Evolutionary conservation across 176 grass and related monocot species (phyloP), one percentile per base, ranked within the genome.

Genomic region (Typha latifolia): DNA sequence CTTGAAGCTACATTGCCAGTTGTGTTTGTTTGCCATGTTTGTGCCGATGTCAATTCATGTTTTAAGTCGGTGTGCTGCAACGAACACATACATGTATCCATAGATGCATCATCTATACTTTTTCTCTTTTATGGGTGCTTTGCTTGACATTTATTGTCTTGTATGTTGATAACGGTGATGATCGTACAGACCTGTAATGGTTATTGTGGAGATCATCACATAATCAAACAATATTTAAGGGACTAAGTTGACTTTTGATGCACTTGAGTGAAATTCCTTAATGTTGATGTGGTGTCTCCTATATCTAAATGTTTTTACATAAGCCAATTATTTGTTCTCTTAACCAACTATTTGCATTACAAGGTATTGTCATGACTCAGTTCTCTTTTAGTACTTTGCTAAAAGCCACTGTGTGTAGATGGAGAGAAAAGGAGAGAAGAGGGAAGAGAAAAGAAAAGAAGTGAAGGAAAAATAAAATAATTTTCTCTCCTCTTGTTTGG

Each of bases 101-200:
- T 10, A 52, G 51, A n/a, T 56, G 13, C 13, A n/a, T n/a, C 51
- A 29, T 29, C 27, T 56, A 8, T n/a, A 56, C 14, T 19, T 55
- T 55, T 4, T 16, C n/a, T 55, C 15, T 16, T 14, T 26, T 26
- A 26, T 55, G 1, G 14, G 6, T 55, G 14, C 18, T 55, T 53
- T 55, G 27, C 27, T 29, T 29, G 27, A 29, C 27, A 29, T 18
- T n/a, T 18, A 55, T 18, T n/a, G 18, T n/a, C 15, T 21, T 1
- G 7, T 59, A 59, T 19, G 53, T 59, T 61, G 62, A 48, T 13
- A 66, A 79, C 59, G 8, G 51, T 84, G 90, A 81, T 76, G 81
- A 78, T 29, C 69, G 50, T 79, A 69, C 83, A 90, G 83, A 95
- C 84, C 78, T 82, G 90, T 82, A 86, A 80, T 95, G 90, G 84